A percentile compares a stretch with the other conserved stretches of the same genome.
Evolutionary conservation across 1,284 basidiomycete species (phyloP).

Genomic region (Phylloboletellus chloephorus): DNA sequence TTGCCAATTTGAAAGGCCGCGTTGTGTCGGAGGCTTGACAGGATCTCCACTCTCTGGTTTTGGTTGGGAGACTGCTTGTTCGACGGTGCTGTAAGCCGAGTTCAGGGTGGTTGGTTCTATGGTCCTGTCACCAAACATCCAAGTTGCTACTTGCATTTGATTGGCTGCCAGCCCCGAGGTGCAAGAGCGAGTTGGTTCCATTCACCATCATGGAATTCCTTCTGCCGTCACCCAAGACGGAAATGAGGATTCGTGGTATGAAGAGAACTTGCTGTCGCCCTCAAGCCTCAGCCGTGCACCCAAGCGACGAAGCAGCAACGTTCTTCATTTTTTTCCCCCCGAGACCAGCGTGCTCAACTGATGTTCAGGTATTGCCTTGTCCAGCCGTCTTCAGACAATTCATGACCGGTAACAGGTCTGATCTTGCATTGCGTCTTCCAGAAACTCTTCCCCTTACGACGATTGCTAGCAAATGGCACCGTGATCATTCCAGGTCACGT

Average conservation of each 20-base stretch:
- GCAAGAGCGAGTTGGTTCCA: slow-evolving; percentile 3
- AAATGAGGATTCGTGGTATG: slow-evolving; percentile 11
- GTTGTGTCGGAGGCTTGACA: slow-evolving; percentile 14
- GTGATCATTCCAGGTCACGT: slow-evolving; percentile 5
- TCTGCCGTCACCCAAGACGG: slow-evolving; percentile 3
- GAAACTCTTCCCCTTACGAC: not conserved
- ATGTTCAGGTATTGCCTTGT: not conserved
- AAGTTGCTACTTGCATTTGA: slow-evolving; percentile 16
- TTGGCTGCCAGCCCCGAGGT: slow-evolving; percentile 7
- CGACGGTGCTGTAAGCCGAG: slow-evolving; percentile 7
- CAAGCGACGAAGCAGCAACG: slow-evolving; percentile 4
- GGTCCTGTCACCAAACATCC: slow-evolving; percentile 6
- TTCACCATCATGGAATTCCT: slow-evolving; percentile 3
- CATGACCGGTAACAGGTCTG: not conserved
- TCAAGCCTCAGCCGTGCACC: not conserved
- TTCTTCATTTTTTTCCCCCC: not conserved
- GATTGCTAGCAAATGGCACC: not conserved
- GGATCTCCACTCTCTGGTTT: slow-evolving; percentile 27
- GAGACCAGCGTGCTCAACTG: slow-evolving; percentile 1
- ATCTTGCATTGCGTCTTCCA: slow-evolving; percentile 2
- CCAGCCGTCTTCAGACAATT: not conserved
- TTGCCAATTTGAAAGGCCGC: slow-evolving; percentile 23
- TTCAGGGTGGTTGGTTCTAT: slow-evolving; percentile 15
- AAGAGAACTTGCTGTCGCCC: slow-evolving; percentile 8
- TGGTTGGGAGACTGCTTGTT: slow-evolving; percentile 12